Base-by-base conservation (phyloP, 257 asterid species). In the Pogostemon cablin region DNA sequence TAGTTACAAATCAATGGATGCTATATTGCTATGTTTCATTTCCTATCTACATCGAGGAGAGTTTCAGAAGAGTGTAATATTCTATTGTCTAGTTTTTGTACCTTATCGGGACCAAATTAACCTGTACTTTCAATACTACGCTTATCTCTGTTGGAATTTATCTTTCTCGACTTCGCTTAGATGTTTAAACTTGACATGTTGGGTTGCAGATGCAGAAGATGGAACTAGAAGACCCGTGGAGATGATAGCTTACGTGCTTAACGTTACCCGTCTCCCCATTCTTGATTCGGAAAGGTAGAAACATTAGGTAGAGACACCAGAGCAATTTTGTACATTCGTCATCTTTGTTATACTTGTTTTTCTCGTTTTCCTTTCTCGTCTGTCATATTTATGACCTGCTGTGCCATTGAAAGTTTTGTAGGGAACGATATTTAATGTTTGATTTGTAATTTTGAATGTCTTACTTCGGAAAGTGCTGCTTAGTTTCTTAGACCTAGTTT, bases 141-240 rank as follows among this genome's bases (percentile, higher is more conserved):
- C 10, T 7, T 12, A 59, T 62, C 72, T 54, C 46, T 11, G 39
- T 4, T 58, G 17, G 61, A 67, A 7, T 41, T 6, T 15, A 43
- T 34, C 43, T 48, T 32, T 42, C 55, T 55, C 43, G 3, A 15
- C 47, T 35, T 55, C 5, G 8, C 37, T 64, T 8, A 47, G 42
- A 6, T 6, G 62, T 35, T 60, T 10, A 41, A 7, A 64, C 60
- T 38, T 37, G 42, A 52, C 67, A 65, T 57, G n/a, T 68, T 69
- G 61, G 25, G 37, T 57, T 71, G 81, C 79, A 78, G 80, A 57
- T 78, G 68, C 67, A 58, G 72, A 67, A 62, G 43, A 38, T 17
- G 63, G 55, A 54, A 63, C 62, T 11, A 9, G 66, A 61, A 64
- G 32, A 68, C 42, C 72, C 7, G 50, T 7, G 6, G 47, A 55